A percentile compares a stretch with the other conserved stretches of the same genome.
Evolutionary conservation across 768 basidiomycete species (phyloP).

Genomic region (Mycena indigotica): DNA sequence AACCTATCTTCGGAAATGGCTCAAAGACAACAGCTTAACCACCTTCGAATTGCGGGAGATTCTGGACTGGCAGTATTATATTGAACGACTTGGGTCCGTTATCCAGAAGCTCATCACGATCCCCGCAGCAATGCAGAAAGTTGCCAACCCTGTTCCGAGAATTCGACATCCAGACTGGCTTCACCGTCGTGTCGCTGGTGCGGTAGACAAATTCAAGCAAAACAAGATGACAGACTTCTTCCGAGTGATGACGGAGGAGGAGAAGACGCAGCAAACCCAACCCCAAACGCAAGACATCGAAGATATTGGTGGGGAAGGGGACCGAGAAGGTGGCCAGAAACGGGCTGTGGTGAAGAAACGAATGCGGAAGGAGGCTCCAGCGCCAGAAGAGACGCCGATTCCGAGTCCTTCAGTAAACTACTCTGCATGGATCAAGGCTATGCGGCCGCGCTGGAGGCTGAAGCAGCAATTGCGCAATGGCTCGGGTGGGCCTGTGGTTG

Average conservation of each 20-base stretch:
- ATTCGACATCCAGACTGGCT: slow-evolving; percentile 98
- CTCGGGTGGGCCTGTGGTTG: slow-evolving; percentile 40
- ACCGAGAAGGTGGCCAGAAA: slow-evolving; percentile 37
- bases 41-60: slow-evolving; percentile 93
- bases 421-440: slow-evolving; percentile 73
- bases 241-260: slow-evolving; percentile 40
- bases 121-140: slow-evolving; percentile 97
- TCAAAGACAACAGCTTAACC: slow-evolving; percentile 86
- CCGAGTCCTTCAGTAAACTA: slow-evolving; percentile 72
- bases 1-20: slow-evolving; percentile 91
- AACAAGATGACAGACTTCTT: slow-evolving; percentile 98
- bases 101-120: slow-evolving; percentile 99
- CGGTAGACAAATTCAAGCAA: slow-evolving; percentile 96
- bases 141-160: slow-evolving; percentile 93
- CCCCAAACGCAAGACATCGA: slow-evolving; percentile 58
- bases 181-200: slow-evolving; percentile 82
- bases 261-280: slow-evolving; percentile 32
- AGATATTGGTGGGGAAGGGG: slow-evolving; percentile 52
- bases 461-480: slow-evolving; percentile 51
- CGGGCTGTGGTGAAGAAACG: slow-evolving; percentile 60
- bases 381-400: slow-evolving; percentile 38
- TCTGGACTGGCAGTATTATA: slow-evolving; percentile 98
- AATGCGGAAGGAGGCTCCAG: slow-evolving; percentile 45
- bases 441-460: slow-evolving; percentile 78
- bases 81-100: slow-evolving; percentile 94